These are phyloP conservation scores for Diaporthe ampelina DNA, from an alignment of 2,329 filamentous ascomycete species.

Conservation along the genomic window DNA sequence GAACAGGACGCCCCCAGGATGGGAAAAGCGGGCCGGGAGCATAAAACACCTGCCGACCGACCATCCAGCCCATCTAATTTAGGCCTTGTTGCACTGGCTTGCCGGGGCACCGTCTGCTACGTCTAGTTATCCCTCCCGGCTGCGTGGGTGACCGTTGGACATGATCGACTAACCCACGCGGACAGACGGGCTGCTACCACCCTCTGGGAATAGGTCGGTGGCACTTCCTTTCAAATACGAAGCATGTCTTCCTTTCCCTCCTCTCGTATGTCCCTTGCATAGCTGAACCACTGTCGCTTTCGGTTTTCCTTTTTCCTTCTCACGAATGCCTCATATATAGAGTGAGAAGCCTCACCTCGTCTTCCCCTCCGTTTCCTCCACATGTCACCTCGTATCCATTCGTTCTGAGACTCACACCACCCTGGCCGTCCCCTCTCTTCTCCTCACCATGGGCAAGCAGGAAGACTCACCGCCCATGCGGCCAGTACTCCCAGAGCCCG, in stretches of 20 bases:
- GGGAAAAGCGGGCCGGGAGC: slow-evolving; percentile 20
- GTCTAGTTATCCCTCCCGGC: slow-evolving; percentile 9
- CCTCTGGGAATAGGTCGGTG: slow-evolving; percentile 28
- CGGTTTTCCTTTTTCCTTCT: not conserved
- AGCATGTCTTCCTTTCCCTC: slow-evolving; percentile 22
- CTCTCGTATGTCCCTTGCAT: not conserved
- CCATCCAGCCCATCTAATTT: slow-evolving; percentile 3
- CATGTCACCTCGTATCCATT: not conserved
- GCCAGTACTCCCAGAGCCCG: slow-evolving; percentile 39
- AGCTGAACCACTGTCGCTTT: not conserved
- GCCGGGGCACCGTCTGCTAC: too few relatives aligned
- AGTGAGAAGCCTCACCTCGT: slow-evolving; percentile 11
- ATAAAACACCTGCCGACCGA: slow-evolving; percentile 19
- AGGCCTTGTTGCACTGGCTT: not conserved
- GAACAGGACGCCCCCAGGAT: not conserved
- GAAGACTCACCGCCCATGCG: slow-evolving; percentile 44
- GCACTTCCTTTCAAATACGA: slow-evolving; percentile 12
- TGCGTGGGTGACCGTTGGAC: slow-evolving; percentile 24
- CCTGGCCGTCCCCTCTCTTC: not conserved
- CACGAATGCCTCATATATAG: not conserved
- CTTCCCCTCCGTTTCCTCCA: not conserved
- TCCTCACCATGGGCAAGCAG: slow-evolving; percentile 36
- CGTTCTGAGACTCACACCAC: not conserved
- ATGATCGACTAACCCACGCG: slow-evolving; percentile 11
- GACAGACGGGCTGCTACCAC: slow-evolving; percentile 25